Evolutionary conservation across 176 grass and related monocot genomes (phyloP).

Genomic region (Saccharum spontaneum): DNA sequence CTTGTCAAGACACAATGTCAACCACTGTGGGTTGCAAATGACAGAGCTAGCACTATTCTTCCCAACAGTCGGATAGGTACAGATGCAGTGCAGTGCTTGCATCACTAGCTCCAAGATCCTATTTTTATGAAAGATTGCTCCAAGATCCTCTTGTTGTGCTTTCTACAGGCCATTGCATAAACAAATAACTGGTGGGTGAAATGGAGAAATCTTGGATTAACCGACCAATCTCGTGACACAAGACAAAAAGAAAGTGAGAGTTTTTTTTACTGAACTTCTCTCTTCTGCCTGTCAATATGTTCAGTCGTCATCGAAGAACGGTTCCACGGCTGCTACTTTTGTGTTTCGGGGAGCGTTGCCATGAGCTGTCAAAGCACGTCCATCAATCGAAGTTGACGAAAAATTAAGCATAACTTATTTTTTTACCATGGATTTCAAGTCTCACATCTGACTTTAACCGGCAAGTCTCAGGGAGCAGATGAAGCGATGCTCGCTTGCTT

Average conservation of each 20-base stretch:
- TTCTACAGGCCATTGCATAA: background rate
- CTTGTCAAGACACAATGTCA: background rate
- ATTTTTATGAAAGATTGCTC: background rate
- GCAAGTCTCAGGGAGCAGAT: background rate
- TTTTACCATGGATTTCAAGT: background rate
- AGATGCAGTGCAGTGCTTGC: slow-evolving; percentile 1
- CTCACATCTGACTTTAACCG: background rate
- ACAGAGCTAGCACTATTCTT: background rate
- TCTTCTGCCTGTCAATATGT: background rate
- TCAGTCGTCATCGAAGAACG: background rate
- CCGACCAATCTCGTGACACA: background rate
- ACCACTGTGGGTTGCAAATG: background rate
- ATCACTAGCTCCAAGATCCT: background rate
- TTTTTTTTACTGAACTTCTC: background rate
- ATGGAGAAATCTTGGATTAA: background rate
- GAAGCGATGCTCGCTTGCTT: background rate
- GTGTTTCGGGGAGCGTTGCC: background rate
- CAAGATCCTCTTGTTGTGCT: background rate
- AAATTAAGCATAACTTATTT: background rate
- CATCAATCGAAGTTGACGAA: background rate
- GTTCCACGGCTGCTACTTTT: background rate
- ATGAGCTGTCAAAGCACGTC: background rate
- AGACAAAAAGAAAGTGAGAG: background rate
- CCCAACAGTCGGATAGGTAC: background rate
- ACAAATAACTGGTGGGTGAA: background rate